Evolutionary conservation across 2,329 filamentous ascomycete genomes (phyloP), one percentile per base, ranked within the genome.

Genomic region (Hymenoscyphus fraxineus): DNA sequence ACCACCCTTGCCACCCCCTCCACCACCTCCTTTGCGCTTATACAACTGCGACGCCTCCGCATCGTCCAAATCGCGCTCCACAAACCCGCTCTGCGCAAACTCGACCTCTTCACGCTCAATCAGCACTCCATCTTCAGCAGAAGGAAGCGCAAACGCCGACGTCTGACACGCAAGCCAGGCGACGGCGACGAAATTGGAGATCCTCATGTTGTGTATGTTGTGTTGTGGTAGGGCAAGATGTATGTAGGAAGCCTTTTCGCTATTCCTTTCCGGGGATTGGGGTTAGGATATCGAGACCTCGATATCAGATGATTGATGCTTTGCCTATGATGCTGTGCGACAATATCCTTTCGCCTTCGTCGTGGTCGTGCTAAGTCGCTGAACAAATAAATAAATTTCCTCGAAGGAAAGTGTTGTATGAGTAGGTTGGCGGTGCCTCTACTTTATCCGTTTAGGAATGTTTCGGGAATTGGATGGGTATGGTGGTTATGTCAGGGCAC

Each of bases 11-110:
- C 80, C 78, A 59, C 83, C 82, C 12, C 82, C 77, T 9, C 83
- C 83, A 6, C 85, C 85, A 58, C 86, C 85, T 41, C 85, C 85
- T 70, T 84, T 84, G 67, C 86, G 81, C 78, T 86, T 87, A 78
- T 80, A 86, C 27, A 88, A 75, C 39, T 85, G 80, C 61, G 60
- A 64, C 6, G 61, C 60, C 69, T 9, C 44, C 64, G 39, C 64
- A 59, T 1, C 39, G 60, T 9, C 44, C 63, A 32, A 62, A 59
- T 1, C 39, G 60, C 60, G 61, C 39, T 19, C 40, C 35, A 7
- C 47, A 55, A 61, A 57, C 10, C 44, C 22, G 1, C 22, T 51
- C 19, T 51, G n/a, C 9, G 22, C 44, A 16, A 51, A 22, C 15
- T 51, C 44, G 44, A 22, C 12, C 44, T 51, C 44, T 6, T 51